Percentiles rank a stretch among this genome's conserved stretches.
These are phyloP conservation scores for Panaeolus papilionaceus DNA, from an alignment of 768 basidiomycete genomes.

Conservation along the genomic window DNA sequence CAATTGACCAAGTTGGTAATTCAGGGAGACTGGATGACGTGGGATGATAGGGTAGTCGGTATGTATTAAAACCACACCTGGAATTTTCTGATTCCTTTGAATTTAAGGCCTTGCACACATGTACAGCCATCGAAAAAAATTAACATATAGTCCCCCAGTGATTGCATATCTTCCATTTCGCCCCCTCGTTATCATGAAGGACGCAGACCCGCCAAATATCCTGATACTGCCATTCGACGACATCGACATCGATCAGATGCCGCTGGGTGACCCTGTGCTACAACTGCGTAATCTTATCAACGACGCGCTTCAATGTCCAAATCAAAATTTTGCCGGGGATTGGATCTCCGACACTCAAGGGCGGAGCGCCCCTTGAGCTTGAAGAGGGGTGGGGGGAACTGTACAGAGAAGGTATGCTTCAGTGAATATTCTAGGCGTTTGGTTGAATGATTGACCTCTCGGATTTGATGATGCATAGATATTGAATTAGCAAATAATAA, in stretches of 20 bases:
- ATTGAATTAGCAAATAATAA: too few species aligned
- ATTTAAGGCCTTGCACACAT: neutral
- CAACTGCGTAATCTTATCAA: neutral
- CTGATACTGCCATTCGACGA: neutral
- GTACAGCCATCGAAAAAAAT: neutral
- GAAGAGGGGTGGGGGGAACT: neutral
- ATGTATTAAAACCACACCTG: neutral
- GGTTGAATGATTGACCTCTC: neutral
- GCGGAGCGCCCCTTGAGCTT: neutral
- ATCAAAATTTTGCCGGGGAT: neutral
- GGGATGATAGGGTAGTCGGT: neutral
- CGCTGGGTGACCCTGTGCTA: neutral
- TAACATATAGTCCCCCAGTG: neutral
- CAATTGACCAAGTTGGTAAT: neutral
- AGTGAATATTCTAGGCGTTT: neutral
- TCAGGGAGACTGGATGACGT: neutral
- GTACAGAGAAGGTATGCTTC: neutral
- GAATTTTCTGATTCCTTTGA: neutral
- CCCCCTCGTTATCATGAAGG: neutral
- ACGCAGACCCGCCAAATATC: neutral
- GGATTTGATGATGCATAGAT: neutral
- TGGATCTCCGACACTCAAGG: slow-evolving; percentile 11
- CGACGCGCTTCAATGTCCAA: neutral
- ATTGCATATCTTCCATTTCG: neutral
- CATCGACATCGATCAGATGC: neutral